Conservation (phyloP, 768 basidiomycete species). For the Mycena polygramma region DNA sequence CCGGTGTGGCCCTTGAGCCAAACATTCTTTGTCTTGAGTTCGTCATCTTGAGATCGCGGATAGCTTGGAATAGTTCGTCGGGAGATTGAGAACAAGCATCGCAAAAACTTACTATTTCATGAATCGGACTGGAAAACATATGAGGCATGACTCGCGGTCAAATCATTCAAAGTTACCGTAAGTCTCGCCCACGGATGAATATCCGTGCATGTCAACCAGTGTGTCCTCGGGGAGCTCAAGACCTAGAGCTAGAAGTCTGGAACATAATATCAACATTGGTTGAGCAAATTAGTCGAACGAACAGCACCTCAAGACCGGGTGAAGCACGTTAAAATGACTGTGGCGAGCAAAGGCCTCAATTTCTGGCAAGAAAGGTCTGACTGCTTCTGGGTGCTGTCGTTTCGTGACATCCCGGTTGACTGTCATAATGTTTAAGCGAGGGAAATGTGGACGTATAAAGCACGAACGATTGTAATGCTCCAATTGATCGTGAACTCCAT, state of each 20-base stretch:
- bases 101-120: conserved; percentile 70
- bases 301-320: conserved; percentile 59
- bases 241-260: conserved; percentile 61
- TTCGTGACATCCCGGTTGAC: conserved; percentile 65
- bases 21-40: conserved; percentile 63
- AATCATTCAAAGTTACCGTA: conserved; percentile 48
- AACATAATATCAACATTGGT: not conserved
- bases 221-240: conserved; percentile 68
- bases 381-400: conserved; percentile 60
- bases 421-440: conserved; percentile 34
- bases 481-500: conserved; percentile 74
- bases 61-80: conserved; percentile 50
- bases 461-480: conserved; percentile 73
- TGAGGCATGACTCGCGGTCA: not conserved
- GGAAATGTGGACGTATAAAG: not conserved
- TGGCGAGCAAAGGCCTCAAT: conserved; percentile 63
- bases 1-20: conserved; percentile 75
- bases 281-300: not conserved
- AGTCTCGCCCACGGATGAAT: conserved; percentile 55
- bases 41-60: conserved; percentile 64
- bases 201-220: conserved; percentile 62
- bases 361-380: conserved; percentile 67
- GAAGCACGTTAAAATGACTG: conserved; percentile 66
- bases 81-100: not conserved
- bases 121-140: conserved; percentile 60